Base-by-base conservation (phyloP, 129 eudicot species). In the Tagetes erecta region DNA sequence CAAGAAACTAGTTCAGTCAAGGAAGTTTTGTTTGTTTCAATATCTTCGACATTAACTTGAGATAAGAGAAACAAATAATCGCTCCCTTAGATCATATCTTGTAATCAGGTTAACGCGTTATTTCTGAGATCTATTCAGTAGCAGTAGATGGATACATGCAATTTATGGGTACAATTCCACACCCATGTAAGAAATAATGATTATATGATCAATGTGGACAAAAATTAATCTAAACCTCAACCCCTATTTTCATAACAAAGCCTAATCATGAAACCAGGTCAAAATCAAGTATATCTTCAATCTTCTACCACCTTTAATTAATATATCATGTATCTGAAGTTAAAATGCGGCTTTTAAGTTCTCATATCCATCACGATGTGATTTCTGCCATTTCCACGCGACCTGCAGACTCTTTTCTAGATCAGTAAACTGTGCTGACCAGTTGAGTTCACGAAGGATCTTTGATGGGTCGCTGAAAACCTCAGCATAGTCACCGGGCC, bases 311-410 rank as follows among this genome's bases (percentile, higher is more conserved):
- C 80, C 47, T 47, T 41, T 4, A 3, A 10, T 40, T 34, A 10
- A 40, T 13, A 72, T 36, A 56, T 47, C 44, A 5, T 7, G 37
- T 27, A 60, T 52, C 34, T 12, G n/a, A 51, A 33, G 51, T 62
- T 58, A 79, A 53, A 64, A 64, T 13, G 42, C 13, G 41, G 67
- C 35, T 9, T 72, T 52, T 5, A 14, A 38, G 52, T 84, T 34
- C 0, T 82, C 90, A 35, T 92, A 92, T 35, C 97, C 97, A 3
- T 89, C 63, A 10, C 77, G 79, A 76, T 92, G 97, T 5, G 85
- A 70, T 73, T 83, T 92, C 80, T 92, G 97, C 97, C 97, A 92
- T 89, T 87, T 92, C 97, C 97, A 92, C 14, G 97, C 97, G 10
- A 83, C 71, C 85, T 82, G 62, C 67, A 92, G 63, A 81, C 97